A percentile compares a stretch with the other conserved stretches of the same genome.
These are phyloP conservation scores for Zymoseptoria passerinii DNA, from an alignment of 2,329 filamentous ascomycete genomes.

Conservation along the genomic window DNA sequence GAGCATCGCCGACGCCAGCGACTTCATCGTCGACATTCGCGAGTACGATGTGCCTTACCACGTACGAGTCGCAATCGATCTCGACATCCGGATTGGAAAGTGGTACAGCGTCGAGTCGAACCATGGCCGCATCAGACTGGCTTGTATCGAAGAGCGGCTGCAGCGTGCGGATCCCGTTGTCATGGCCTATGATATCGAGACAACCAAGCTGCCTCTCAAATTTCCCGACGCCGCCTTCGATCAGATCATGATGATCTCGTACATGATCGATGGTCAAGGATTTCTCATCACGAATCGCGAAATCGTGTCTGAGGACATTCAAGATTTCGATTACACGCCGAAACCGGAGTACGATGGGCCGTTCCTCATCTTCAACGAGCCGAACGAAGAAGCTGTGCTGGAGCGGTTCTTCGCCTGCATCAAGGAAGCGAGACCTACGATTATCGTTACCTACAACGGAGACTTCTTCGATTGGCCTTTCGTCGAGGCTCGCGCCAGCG, in stretches of 20 bases:
- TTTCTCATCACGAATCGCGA: constrained; percentile 97
- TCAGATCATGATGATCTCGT: constrained; percentile 99
- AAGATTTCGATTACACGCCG: constrained; percentile 96
- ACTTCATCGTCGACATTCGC: constrained; percentile 96
- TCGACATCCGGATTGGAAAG: constrained; percentile 89
- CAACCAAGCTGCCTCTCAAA: constrained; percentile 88
- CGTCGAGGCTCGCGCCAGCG: constrained; percentile 83
- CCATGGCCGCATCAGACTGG: constrained; percentile 77
- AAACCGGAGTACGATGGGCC: constrained; percentile 91
- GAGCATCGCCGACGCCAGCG: constrained; percentile 74
- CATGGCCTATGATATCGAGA: constrained; percentile 99
- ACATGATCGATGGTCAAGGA: constrained; percentile 98
- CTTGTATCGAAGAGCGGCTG: constrained; percentile 76
- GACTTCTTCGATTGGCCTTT: constrained; percentile 99
- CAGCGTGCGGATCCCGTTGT: constrained; percentile 93
- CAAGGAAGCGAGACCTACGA: constrained; percentile 86
- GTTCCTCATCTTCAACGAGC: constrained; percentile 98
- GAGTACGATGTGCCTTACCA: constrained; percentile 99
- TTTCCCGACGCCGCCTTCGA: constrained; percentile 92
- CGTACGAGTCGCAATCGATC: constrained; percentile 93
- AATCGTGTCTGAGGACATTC: constrained; percentile 94
- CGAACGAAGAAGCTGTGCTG: constrained; percentile 77
- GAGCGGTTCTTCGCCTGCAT: constrained; percentile 94
- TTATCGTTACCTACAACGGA: constrained; percentile 99
- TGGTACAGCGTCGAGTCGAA: constrained; percentile 97